These are phyloP conservation scores for Sphaerulina vaccinii DNA, from an alignment of 2,329 filamentous ascomycete species.

Conservation along the genomic window DNA sequence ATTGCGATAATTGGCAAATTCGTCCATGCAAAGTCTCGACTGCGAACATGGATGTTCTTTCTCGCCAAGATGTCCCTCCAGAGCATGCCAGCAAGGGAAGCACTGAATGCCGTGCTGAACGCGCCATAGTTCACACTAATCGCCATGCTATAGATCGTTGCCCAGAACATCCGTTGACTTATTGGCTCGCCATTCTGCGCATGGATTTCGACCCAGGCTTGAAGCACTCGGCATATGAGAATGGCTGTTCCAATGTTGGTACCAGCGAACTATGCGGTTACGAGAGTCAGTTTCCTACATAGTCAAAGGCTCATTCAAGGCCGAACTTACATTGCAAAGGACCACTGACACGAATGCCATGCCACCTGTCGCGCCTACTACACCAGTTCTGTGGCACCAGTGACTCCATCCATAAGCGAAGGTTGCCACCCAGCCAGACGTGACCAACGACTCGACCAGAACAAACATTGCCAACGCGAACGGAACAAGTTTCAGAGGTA, in stretches of 20 bases:
- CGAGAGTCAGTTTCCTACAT: too few species aligned
- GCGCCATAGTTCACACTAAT: constrained; percentile 73
- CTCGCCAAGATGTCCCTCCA: constrained; percentile 69
- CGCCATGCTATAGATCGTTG: constrained; percentile 71
- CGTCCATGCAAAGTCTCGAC: constrained; percentile 64
- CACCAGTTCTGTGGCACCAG: constrained; percentile 69
- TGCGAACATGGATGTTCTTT: constrained; percentile 65
- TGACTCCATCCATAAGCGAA: constrained; percentile 73
- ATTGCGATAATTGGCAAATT: constrained; percentile 71
- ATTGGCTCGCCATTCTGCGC: constrained; percentile 49
- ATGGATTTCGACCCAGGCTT: constrained; percentile 66
- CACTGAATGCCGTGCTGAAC: constrained; percentile 70
- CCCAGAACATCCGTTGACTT: constrained; percentile 67
- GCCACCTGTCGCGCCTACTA: constrained; percentile 65
- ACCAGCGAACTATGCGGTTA: constrained; percentile 56
- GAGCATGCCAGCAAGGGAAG: constrained; percentile 67
- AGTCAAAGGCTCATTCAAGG: too few species aligned
- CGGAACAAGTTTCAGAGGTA: constrained; percentile 67
- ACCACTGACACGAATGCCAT: constrained; percentile 73
- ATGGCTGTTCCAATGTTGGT: constrained; percentile 77
- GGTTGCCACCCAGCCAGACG: constrained; percentile 71
- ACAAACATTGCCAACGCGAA: constrained; percentile 75
- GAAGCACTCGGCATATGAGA: constrained; percentile 67
- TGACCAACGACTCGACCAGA: constrained; percentile 69
- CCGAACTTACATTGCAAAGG: constrained; percentile 41